These are phyloP conservation scores for Sesbania bispinosa DNA, from an alignment of 306 rosid species.

Conservation along the genomic window DNA sequence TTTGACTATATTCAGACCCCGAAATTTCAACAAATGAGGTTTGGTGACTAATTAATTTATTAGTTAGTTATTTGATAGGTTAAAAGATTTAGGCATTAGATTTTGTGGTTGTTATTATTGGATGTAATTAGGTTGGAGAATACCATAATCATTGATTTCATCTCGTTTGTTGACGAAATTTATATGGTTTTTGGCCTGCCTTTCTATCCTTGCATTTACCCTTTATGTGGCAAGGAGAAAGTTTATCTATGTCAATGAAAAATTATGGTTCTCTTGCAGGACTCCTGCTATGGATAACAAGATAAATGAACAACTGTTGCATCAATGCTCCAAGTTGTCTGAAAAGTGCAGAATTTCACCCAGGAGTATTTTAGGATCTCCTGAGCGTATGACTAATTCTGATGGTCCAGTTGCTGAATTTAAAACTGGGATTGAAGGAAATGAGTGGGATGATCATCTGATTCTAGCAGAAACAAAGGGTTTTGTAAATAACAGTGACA, in stretches of 20 bases:
- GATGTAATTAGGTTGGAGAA: background rate
- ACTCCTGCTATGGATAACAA: constrained; percentile 29
- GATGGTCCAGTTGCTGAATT: constrained; percentile 23
- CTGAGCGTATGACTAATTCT: constrained; percentile 26
- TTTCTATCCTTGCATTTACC: background rate
- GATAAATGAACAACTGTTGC: constrained; percentile 29
- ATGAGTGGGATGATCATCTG: constrained; percentile 33
- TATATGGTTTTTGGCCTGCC: background rate
- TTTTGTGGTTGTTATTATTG: background rate
- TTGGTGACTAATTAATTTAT: constrained; percentile 5
- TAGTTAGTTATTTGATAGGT: background rate
- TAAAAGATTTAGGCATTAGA: background rate
- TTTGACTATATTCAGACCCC: constrained; percentile 50
- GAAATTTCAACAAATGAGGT: constrained; percentile 49
- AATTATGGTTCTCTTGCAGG: constrained; percentile 30
- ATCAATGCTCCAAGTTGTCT: constrained; percentile 31
- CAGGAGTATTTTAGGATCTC: constrained; percentile 32
- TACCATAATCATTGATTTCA: background rate
- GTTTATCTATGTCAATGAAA: background rate
- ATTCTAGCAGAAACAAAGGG: constrained; percentile 39
- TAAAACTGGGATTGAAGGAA: constrained; percentile 28
- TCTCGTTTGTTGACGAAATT: background rate
- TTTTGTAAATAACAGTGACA: constrained; percentile 53
- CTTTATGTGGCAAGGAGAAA: background rate
- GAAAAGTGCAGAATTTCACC: constrained; percentile 44